Evolutionary conservation across 2,329 filamentous ascomycete species (phyloP).

Genomic region (Alternaria viburni): DNA sequence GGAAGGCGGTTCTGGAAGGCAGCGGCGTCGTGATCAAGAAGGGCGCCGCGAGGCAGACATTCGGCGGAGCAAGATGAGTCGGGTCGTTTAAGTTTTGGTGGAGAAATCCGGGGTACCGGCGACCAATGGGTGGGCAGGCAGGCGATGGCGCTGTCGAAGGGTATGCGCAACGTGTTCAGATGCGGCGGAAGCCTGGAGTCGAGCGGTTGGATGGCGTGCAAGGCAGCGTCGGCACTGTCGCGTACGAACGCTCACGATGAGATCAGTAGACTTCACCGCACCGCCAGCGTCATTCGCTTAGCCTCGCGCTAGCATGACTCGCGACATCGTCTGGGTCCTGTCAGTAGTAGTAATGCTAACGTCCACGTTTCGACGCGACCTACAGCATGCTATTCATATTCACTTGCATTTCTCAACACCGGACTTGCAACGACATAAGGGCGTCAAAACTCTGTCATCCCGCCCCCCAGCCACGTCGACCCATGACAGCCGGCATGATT

Average conservation of each 20-base stretch:
- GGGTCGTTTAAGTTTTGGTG: constrained; percentile 5
- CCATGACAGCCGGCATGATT: not conserved
- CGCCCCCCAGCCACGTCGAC: not conserved
- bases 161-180: constrained; percentile 2
- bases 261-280: constrained; percentile 16
- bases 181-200: not conserved
- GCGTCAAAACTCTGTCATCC: not conserved
- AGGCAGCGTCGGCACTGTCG: constrained; percentile 3
- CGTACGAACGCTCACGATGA: constrained; percentile 19
- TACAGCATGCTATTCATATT: not conserved
- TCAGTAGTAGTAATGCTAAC: constrained; percentile 5
- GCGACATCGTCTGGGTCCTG: not conserved
- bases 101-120: not conserved
- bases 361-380: not conserved
- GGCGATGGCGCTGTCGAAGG: not conserved
- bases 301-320: constrained; percentile 18
- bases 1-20: constrained; percentile 6
- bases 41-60: constrained; percentile 10
- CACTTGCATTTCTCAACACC: not conserved
- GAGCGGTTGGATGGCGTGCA: not conserved
- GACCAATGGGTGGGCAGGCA: not conserved
- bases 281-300: constrained; percentile 18
- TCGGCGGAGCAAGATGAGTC: constrained; percentile 7
- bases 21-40: constrained; percentile 1
- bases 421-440: not conserved